These are phyloP conservation scores for Tarenaya hassleriana DNA, from an alignment of 345 rosid genomes.

Conservation along the genomic window DNA sequence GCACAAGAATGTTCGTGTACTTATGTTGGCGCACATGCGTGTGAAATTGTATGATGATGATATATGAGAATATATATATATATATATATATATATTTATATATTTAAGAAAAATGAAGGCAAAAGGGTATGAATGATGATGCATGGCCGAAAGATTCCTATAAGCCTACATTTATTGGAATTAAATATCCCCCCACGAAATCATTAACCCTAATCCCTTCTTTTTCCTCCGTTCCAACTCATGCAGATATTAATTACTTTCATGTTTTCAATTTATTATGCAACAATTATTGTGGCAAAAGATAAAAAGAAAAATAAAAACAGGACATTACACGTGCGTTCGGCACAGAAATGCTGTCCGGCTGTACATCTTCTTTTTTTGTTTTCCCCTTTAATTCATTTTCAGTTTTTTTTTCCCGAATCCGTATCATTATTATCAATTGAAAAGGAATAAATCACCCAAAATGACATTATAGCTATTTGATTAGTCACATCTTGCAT, in stretches of 20 bases:
- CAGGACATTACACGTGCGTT: constrained; percentile 28
- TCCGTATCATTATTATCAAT: background rate
- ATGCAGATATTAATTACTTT: background rate
- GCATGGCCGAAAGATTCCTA: constrained; percentile 28
- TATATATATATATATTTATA: background rate
- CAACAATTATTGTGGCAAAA: constrained; percentile 2
- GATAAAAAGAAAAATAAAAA: constrained; percentile 8
- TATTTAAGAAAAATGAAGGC: constrained; percentile 25
- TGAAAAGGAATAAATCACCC: too few species aligned
- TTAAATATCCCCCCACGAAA: background rate
- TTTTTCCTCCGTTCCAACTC: background rate
- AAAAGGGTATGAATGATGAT: constrained; percentile 31
- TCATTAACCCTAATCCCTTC: constrained; percentile 12
- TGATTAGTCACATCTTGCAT: too few species aligned
- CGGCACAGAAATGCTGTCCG: constrained; percentile 24
- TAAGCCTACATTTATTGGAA: constrained; percentile 23
- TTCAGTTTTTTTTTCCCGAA: background rate
- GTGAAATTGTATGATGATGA: background rate
- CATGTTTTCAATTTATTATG: constrained; percentile 14
- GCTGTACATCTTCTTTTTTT: constrained; percentile 1
- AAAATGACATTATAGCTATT: too few species aligned
- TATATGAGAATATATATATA: constrained; percentile 24
- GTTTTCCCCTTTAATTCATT: background rate
- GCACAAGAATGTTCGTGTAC: too few species aligned
- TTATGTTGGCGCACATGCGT: too few species aligned